Conservation (phyloP, 352 stramenopile species). For the Pythium volutum region DNA sequence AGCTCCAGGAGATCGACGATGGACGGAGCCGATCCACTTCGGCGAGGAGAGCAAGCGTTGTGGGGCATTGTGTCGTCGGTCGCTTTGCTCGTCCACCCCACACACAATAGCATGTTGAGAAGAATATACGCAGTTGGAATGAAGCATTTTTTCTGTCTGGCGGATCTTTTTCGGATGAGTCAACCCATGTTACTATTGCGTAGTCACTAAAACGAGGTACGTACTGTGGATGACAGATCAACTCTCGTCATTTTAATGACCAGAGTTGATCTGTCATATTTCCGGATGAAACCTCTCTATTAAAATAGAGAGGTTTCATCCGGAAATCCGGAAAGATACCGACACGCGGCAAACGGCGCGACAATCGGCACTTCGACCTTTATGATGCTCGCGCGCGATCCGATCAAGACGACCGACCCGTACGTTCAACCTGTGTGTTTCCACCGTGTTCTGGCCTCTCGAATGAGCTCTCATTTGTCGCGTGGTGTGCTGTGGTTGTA, state of each 20-base stretch:
- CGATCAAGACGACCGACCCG: slow-evolving; percentile 40
- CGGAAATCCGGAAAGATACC: slow-evolving; percentile 10
- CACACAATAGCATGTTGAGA: slow-evolving; percentile 27
- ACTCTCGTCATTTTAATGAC: neutral
- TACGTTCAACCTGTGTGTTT: slow-evolving; percentile 16
- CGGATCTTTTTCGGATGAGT: neutral
- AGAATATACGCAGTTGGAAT: slow-evolving; percentile 22
- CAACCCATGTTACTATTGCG: neutral
- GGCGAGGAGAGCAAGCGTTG: neutral
- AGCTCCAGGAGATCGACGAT: neutral
- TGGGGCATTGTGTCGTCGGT: slow-evolving; percentile 1
- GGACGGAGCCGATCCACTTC: too few species aligned
- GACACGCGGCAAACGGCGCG: too few species aligned
- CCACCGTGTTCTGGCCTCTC: neutral
- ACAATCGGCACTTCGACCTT: too few species aligned
- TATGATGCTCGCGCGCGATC: slow-evolving; percentile 36
- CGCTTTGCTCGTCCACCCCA: neutral
- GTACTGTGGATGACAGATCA: slow-evolving; percentile 18
- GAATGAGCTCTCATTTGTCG: slow-evolving; percentile 6
- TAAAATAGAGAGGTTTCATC: too few species aligned
- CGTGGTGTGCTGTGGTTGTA: neutral
- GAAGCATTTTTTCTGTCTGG: too few species aligned
- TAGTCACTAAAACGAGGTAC: neutral
- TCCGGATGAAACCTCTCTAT: too few species aligned
- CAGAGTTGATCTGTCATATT: too few species aligned